Evolutionary conservation across 306 rosid genomes (phyloP).

Genomic region (Arachis hypogaea): DNA sequence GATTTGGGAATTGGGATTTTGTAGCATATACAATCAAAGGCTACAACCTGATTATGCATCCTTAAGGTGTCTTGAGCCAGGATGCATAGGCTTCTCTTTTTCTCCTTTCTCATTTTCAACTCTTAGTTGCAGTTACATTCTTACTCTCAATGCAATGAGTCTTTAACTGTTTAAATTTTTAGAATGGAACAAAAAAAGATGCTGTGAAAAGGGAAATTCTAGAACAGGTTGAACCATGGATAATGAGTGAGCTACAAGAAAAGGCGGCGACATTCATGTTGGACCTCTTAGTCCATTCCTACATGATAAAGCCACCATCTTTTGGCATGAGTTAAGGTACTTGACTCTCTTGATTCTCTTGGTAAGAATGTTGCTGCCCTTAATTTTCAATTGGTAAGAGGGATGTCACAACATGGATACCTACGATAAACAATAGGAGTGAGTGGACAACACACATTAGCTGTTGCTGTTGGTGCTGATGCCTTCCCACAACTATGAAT

Average conservation of each 20-base stretch:
- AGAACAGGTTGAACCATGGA: slow-evolving; percentile 62
- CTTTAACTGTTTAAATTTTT: neutral
- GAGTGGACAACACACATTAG: no score
- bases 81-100: slow-evolving; percentile 1
- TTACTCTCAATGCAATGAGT: no score
- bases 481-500: neutral
- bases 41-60: slow-evolving; percentile 48
- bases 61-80: slow-evolving; percentile 42
- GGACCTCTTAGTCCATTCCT: slow-evolving; percentile 53
- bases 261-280: neutral
- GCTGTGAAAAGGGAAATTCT: slow-evolving; percentile 40
- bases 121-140: no score
- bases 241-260: slow-evolving; percentile 58
- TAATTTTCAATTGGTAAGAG: neutral
- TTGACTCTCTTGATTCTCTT: neutral
- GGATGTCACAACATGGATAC: slow-evolving; percentile 57
- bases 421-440: slow-evolving; percentile 42
- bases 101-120: neutral
- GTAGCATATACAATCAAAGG: slow-evolving; percentile 45
- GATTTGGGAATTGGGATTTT: neutral
- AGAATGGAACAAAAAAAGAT: slow-evolving; percentile 32
- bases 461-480: no score
- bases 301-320: slow-evolving; percentile 48
- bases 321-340: slow-evolving; percentile 75
- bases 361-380: neutral